Percentiles rank a stretch among this genome's conserved stretches.
Conservation (phyloP, 2,329 filamentous ascomycete genomes). For the Nemania bipapillata region DNA sequence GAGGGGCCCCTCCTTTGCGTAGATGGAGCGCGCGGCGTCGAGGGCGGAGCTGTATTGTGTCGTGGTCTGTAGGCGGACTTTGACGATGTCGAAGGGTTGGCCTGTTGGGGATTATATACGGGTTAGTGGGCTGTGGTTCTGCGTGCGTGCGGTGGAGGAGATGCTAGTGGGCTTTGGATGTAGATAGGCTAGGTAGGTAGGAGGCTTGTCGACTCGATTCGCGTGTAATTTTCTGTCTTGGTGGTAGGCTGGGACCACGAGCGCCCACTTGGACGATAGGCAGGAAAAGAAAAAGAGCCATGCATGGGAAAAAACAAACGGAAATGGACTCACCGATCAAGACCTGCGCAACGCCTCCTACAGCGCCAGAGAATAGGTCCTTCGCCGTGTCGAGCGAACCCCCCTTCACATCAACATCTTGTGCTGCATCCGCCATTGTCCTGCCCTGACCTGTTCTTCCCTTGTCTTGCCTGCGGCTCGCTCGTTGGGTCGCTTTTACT, state of each 20-base stretch:
- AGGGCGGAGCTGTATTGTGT: conserved; percentile 82
- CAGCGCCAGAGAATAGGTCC: conserved; percentile 90
- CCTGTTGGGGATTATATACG: conserved; percentile 58
- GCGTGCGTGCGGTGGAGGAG: not conserved
- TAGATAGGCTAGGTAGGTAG: not conserved
- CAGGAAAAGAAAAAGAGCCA: too few relatives aligned
- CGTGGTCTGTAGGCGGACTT: conserved; percentile 93
- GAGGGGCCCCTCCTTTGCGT: conserved; percentile 83
- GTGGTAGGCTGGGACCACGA: not conserved
- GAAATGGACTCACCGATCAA: conserved; percentile 76
- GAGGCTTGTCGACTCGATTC: too few relatives aligned
- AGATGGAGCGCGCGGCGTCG: conserved; percentile 83
- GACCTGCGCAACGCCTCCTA: conserved; percentile 92
- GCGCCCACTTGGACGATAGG: not conserved
- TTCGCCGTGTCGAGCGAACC: conserved; percentile 74
- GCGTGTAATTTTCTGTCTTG: not conserved
- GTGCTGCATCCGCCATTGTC: conserved; percentile 50
- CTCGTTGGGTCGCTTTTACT: conserved; percentile 20
- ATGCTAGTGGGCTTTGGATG: too few relatives aligned
- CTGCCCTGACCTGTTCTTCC: too few relatives aligned
- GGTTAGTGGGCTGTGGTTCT: conserved; percentile 10
- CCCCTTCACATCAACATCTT: conserved; percentile 49
- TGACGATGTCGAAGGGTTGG: conserved; percentile 89
- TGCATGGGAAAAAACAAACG: too few relatives aligned
- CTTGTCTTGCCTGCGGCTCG: conserved; percentile 24